Evolutionary conservation across 768 basidiomycete species (phyloP).

Genomic region (Mrakia gelida): DNA sequence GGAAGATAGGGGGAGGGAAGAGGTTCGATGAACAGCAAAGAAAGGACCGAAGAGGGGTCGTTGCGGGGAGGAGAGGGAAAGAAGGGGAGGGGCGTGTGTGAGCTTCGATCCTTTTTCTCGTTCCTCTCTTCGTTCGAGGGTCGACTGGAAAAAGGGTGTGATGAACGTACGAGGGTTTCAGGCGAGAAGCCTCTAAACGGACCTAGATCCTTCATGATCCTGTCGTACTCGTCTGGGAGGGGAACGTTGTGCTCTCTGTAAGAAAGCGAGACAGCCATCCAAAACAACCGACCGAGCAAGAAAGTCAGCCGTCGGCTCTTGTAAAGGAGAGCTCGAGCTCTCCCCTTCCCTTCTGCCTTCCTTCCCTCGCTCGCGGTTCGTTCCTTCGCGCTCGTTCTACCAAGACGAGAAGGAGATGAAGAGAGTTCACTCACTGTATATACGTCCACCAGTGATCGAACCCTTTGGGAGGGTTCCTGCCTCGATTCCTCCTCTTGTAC

Average conservation of each 20-base stretch:
- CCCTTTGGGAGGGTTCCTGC: conserved; percentile 39
- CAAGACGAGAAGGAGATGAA: not conserved
- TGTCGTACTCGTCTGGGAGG: conserved; percentile 41
- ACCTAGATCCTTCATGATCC: conserved; percentile 37
- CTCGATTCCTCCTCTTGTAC: conserved; percentile 38
- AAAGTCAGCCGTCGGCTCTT: not conserved
- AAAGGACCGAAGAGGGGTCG: not conserved
- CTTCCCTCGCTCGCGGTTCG: not conserved
- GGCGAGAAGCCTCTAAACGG: conserved; percentile 35
- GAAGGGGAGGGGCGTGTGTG: not conserved
- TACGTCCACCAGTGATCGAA: conserved; percentile 43
- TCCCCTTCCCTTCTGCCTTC: not conserved
- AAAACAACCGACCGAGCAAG: too few species aligned
- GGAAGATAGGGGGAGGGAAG: not conserved
- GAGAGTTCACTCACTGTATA: conserved; percentile 36
- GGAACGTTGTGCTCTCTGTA: conserved; percentile 38
- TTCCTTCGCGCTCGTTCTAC: too few species aligned
- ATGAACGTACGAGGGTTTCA: not conserved
- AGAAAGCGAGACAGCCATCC: not conserved
- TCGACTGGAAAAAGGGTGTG: too few species aligned
- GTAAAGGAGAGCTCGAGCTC: not conserved
- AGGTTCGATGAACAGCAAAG: not conserved
- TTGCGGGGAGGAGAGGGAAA: not conserved
- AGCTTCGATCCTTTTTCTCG: not conserved
- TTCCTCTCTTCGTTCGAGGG: too few species aligned